phyloP scores from a whole-genome alignment of 192 early-diverging fungal genomes.

The Podila horticola region DNA sequence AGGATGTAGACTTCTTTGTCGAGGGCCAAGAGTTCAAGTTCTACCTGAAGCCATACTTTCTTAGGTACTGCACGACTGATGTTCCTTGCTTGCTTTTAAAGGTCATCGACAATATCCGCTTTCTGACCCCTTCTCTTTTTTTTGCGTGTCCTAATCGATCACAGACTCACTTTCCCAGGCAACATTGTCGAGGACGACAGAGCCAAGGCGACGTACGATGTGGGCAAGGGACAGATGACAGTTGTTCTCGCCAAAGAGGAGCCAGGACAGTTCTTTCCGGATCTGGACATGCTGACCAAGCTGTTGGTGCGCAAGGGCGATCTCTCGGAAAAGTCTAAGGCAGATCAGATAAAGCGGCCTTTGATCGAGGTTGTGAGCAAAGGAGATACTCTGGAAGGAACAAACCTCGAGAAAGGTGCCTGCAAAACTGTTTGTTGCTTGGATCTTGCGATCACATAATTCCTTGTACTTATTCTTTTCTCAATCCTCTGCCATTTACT shows the following conservation, averaged over 20 bases:
- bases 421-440: constrained; percentile 6
- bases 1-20: constrained; percentile 89
- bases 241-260: constrained; percentile 83
- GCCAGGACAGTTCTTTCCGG: constrained; percentile 81
- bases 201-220: constrained; percentile 83
- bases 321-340: constrained; percentile 21
- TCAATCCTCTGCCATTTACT: no score
- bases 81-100: neutral
- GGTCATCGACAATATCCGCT: neutral
- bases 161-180: constrained; percentile 82
- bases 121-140: neutral
- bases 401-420: constrained; percentile 32
- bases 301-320: constrained; percentile 73
- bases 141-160: neutral
- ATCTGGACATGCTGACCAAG: constrained; percentile 90
- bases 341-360: constrained; percentile 53
- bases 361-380: constrained; percentile 73
- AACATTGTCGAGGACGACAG: constrained; percentile 88
- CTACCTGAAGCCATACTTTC: constrained; percentile 90
- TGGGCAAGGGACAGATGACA: constrained; percentile 76
- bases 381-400: constrained; percentile 38
- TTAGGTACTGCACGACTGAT: constrained; percentile 63
- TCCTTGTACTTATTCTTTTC: neutral
- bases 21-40: constrained; percentile 89
- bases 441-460: neutral